Evolutionary conservation across 2,329 filamentous ascomycete species (phyloP).

Genomic region (Diaporthe sp.): DNA sequence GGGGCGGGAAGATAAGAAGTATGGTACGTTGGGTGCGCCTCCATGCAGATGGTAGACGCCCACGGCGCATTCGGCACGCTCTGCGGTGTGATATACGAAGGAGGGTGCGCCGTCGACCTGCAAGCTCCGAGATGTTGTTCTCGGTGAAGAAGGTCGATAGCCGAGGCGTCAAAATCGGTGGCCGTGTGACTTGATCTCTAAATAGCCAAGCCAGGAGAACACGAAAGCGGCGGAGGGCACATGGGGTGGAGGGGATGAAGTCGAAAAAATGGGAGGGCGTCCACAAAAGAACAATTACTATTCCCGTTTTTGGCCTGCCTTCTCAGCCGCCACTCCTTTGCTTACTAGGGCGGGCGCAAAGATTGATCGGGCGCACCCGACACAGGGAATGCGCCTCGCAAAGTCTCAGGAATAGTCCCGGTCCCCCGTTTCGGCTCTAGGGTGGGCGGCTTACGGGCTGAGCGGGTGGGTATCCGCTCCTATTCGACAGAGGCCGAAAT

Average conservation of each 20-base stretch:
- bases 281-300: background rate
- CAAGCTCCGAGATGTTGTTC: conserved; percentile 1
- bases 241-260: background rate
- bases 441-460: conserved; percentile 29
- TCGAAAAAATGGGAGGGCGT: conserved; percentile 14
- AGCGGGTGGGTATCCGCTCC: conserved; percentile 25
- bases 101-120: conserved; percentile 17
- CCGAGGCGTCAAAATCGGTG: conserved; percentile 6
- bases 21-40: conserved; percentile 13
- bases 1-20: background rate
- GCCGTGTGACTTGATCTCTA: conserved; percentile 22
- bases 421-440: conserved; percentile 26
- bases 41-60: conserved; percentile 4
- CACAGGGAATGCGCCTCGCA: conserved; percentile 5
- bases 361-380: conserved; percentile 21
- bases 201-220: background rate
- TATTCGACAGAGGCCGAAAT: conserved; percentile 11
- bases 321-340: conserved; percentile 20
- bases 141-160: conserved; percentile 14
- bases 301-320: conserved; percentile 16
- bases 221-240: background rate
- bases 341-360: conserved; percentile 23
- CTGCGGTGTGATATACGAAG: conserved; percentile 18
- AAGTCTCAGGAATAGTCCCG: conserved; percentile 19
- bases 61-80: conserved; percentile 11